Conservation (phyloP, 106 monocot species). For the Dactylorhiza incarnata region DNA sequence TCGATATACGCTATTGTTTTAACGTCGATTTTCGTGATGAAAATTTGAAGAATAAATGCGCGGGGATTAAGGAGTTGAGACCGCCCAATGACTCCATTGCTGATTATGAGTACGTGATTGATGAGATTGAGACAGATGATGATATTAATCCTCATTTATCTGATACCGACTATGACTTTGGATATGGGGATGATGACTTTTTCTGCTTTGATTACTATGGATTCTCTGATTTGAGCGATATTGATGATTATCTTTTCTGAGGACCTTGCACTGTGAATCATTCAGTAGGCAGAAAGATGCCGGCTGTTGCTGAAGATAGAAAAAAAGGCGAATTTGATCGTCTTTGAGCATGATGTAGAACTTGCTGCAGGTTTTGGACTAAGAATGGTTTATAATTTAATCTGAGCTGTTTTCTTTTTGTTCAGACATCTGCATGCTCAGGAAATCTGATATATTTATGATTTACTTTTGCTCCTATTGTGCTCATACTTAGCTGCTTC, state of each 20-base stretch:
- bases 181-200: not conserved
- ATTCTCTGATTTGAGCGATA: not conserved
- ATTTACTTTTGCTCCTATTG: too few species aligned
- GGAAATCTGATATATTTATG: not conserved
- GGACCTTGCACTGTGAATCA: too few species aligned
- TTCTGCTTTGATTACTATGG: not conserved
- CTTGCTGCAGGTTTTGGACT: not conserved
- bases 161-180: not conserved
- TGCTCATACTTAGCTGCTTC: too few species aligned
- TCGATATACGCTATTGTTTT: constrained; percentile 27
- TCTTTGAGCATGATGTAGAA: not conserved
- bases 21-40: constrained; percentile 7
- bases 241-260: not conserved
- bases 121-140: not conserved
- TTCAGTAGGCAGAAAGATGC: not conserved
- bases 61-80: constrained; percentile 3
- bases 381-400: too few species aligned
- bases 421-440: not conserved
- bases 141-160: not conserved
- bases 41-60: constrained; percentile 5
- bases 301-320: not conserved
- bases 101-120: not conserved
- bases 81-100: constrained; percentile 9
- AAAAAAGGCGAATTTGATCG: not conserved
- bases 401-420: not conserved